Conservation (phyloP, 257 asterid genomes). For the Misopates orontium region DNA sequence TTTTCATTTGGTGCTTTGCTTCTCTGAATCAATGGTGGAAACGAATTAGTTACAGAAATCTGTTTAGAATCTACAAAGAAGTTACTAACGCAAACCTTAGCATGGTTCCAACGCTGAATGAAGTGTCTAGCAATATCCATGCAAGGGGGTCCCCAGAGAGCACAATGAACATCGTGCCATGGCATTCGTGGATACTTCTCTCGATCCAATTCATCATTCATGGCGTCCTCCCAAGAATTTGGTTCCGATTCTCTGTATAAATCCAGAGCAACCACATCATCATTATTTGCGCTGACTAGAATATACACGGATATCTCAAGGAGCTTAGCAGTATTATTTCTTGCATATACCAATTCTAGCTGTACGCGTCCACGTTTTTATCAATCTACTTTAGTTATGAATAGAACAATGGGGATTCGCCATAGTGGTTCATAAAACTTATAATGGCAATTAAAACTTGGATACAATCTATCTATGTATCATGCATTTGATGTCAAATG, state of each 20-base stretch:
- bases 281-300: slow-evolving; percentile 8
- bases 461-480: neutral
- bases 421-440: neutral
- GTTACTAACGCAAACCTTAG: slow-evolving; percentile 57
- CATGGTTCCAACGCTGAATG: slow-evolving; percentile 98
- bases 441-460: neutral
- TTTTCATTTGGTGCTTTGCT: slow-evolving; percentile 87
- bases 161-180: slow-evolving; percentile 99
- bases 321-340: neutral
- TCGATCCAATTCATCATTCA: slow-evolving; percentile 87
- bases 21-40: slow-evolving; percentile 53
- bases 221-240: slow-evolving; percentile 91
- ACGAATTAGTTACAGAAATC: slow-evolving; percentile 33
- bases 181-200: slow-evolving; percentile 94
- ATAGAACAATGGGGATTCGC: slow-evolving; percentile 1
- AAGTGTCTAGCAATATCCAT: slow-evolving; percentile 95
- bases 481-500: neutral
- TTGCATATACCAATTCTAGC: slow-evolving; percentile 1
- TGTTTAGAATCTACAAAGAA: slow-evolving; percentile 15
- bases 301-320: neutral
- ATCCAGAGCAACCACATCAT: slow-evolving; percentile 1
- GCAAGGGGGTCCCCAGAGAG: slow-evolving; percentile 97
- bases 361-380: slow-evolving; percentile 1
- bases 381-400: neutral
- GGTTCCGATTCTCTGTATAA: slow-evolving; percentile 89